These are phyloP conservation scores for Fusarium nisikadoi DNA, from an alignment of 2,329 filamentous ascomycete genomes.

Conservation along the genomic window DNA sequence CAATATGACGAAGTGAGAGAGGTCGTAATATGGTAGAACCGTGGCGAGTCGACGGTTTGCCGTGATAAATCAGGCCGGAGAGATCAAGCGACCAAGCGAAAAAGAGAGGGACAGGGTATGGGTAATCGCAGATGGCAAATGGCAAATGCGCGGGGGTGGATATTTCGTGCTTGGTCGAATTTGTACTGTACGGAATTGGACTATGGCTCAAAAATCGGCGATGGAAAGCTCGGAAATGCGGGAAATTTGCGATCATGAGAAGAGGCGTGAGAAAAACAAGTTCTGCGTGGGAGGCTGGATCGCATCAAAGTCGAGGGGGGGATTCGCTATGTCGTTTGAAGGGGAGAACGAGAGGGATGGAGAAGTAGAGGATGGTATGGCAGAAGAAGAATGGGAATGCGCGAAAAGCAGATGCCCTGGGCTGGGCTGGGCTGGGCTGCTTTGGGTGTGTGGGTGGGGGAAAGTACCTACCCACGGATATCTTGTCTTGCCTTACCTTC, in stretches of 20 bases:
- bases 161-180: slow-evolving; percentile 33
- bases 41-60: slow-evolving; percentile 1
- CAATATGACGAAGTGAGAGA: background rate
- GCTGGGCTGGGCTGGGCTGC: background rate
- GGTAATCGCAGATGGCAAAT: slow-evolving; percentile 31
- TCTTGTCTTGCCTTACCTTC: background rate
- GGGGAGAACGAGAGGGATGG: slow-evolving; percentile 28
- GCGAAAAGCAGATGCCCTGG: slow-evolving; percentile 24
- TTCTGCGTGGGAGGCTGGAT: background rate
- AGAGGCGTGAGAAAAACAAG: background rate
- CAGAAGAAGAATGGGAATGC: slow-evolving; percentile 38
- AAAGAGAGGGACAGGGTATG: slow-evolving; percentile 32
- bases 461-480: background rate
- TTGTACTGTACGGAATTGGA: slow-evolving; percentile 19
- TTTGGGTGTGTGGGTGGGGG: slow-evolving; percentile 23
- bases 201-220: slow-evolving; percentile 2
- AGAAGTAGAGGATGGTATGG: slow-evolving; percentile 36
- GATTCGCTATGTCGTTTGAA: slow-evolving; percentile 23
- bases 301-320: slow-evolving; percentile 7
- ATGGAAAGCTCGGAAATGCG: slow-evolving; percentile 4
- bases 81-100: slow-evolving; percentile 25
- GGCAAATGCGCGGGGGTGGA: slow-evolving; percentile 39
- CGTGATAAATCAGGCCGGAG: slow-evolving; percentile 25
- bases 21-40: background rate
- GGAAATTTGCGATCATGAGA: background rate